These are phyloP conservation scores for Somion occarium DNA, from an alignment of 1,284 basidiomycete genomes.

Conservation along the genomic window DNA sequence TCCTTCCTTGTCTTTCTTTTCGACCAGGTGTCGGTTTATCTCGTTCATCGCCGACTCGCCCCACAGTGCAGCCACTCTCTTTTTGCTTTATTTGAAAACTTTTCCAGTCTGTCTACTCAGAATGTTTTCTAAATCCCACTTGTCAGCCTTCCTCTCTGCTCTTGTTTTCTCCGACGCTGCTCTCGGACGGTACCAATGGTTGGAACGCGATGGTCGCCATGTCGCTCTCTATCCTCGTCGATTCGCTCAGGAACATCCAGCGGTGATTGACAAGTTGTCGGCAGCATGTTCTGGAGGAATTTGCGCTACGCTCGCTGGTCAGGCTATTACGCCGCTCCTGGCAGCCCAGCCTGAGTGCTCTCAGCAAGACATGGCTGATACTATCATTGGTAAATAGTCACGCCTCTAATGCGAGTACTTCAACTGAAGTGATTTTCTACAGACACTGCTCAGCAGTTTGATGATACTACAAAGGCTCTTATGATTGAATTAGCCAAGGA, in stretches of 20 bases:
- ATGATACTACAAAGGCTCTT: slow-evolving; percentile 42
- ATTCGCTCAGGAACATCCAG: slow-evolving; percentile 49
- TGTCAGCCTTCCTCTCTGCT: slow-evolving; percentile 33
- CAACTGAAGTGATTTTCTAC: slow-evolving; percentile 1
- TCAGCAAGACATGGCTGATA: slow-evolving; percentile 57
- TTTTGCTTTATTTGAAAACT: slow-evolving; percentile 14
- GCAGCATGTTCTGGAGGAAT: slow-evolving; percentile 45
- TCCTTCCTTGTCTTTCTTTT: slow-evolving; percentile 32
- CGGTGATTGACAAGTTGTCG: slow-evolving; percentile 41
- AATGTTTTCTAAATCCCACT: slow-evolving; percentile 43
- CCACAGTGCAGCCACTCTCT: slow-evolving; percentile 23
- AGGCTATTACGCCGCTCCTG: slow-evolving; percentile 45
- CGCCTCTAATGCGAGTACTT: slow-evolving; percentile 13
- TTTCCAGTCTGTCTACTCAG: slow-evolving; percentile 15
- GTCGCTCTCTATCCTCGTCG: slow-evolving; percentile 47
- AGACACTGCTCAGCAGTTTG: slow-evolving; percentile 52
- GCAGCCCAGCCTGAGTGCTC: slow-evolving; percentile 51
- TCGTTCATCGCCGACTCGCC: slow-evolving; percentile 26
- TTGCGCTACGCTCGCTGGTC: slow-evolving; percentile 47
- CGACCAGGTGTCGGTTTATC: slow-evolving; percentile 43
- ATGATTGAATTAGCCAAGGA: slow-evolving; percentile 52
- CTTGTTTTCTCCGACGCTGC: slow-evolving; percentile 37
- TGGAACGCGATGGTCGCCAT: slow-evolving; percentile 42
- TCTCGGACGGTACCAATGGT: slow-evolving; percentile 39
- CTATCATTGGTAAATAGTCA: slow-evolving; percentile 60